These are phyloP conservation scores for Zygoascus ofunaensis DNA, from an alignment of 805 yeast genomes.

Conservation along the genomic window DNA sequence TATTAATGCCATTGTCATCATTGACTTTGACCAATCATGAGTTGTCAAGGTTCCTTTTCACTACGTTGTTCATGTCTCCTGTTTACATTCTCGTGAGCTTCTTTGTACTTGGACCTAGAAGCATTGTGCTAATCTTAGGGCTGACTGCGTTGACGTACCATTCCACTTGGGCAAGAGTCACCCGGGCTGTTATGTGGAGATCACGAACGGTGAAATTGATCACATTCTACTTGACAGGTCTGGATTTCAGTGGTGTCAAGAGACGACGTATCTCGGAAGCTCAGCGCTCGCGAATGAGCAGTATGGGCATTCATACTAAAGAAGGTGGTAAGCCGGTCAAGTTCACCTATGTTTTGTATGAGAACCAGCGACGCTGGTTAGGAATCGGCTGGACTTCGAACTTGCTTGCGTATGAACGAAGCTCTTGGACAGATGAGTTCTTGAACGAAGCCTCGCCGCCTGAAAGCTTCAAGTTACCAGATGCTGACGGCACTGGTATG, in stretches of 20 bases:
- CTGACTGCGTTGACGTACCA: constrained; percentile 67
- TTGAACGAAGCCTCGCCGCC: constrained; percentile 75
- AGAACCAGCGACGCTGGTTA: constrained; percentile 93
- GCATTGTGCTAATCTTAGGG: constrained; percentile 51
- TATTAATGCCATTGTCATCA: constrained; percentile 70
- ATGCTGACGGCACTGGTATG: constrained; percentile 56
- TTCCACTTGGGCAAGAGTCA: constrained; percentile 74
- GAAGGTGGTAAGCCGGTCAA: constrained; percentile 45
- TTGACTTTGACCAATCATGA: constrained; percentile 67
- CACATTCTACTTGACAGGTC: constrained; percentile 77
- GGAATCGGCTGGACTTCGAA: constrained; percentile 98
- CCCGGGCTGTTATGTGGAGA: constrained; percentile 80
- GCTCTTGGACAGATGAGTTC: constrained; percentile 97
- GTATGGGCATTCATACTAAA: constrained; percentile 23
- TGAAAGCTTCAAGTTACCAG: constrained; percentile 73
- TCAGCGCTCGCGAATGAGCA: constrained; percentile 12
- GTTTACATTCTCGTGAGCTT: constrained; percentile 61
- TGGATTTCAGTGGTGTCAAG: constrained; percentile 53
- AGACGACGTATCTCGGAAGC: constrained; percentile 29
- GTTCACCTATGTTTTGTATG: constrained; percentile 86
- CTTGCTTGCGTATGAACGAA: constrained; percentile 81
- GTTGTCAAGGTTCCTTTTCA: constrained; percentile 67
- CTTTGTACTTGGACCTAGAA: constrained; percentile 62
- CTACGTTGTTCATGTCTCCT: constrained; percentile 82
- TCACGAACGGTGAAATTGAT: constrained; percentile 59